A percentile compares a stretch with the other conserved stretches of the same genome.
Evolutionary conservation across 805 yeast genomes (phyloP).

Genomic region (Zygotorulaspora florentina): DNA sequence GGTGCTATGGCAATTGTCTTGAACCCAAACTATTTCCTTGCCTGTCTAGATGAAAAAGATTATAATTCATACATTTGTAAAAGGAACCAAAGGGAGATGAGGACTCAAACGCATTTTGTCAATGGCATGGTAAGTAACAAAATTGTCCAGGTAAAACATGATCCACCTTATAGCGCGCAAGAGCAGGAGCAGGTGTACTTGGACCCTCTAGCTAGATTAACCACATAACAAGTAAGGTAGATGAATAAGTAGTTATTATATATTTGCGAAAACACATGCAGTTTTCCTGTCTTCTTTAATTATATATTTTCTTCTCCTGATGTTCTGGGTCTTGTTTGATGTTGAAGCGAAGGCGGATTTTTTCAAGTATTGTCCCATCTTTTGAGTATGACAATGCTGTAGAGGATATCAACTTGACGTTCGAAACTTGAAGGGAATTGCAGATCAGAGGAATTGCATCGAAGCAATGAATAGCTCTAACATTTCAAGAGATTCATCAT

Average conservation of each 20-base stretch:
- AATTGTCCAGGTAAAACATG: slow-evolving; percentile 78
- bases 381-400: too few relatives aligned
- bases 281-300: too few relatives aligned
- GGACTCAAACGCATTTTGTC: slow-evolving; percentile 84
- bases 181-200: slow-evolving; percentile 80
- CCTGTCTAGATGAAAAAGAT: slow-evolving; percentile 60
- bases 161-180: slow-evolving; percentile 78
- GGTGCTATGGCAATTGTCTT: slow-evolving; percentile 88
- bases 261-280: too few relatives aligned
- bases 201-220: slow-evolving; percentile 82
- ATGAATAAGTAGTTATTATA: too few relatives aligned
- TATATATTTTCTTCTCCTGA: too few relatives aligned
- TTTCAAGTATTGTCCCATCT: too few relatives aligned
- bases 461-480: neutral
- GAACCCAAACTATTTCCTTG: slow-evolving; percentile 83
- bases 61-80: slow-evolving; percentile 63
- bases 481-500: slow-evolving; percentile 28
- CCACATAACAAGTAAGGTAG: slow-evolving; percentile 4
- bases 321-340: too few relatives aligned
- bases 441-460: neutral
- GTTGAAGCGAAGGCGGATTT: too few relatives aligned
- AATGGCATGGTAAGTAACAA: slow-evolving; percentile 79
- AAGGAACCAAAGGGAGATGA: slow-evolving; percentile 72
- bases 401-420: too few relatives aligned
- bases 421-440: too few relatives aligned